phyloP scores from a whole-genome alignment of 805 yeast species.

The Scheffersomyces lignosus region DNA sequence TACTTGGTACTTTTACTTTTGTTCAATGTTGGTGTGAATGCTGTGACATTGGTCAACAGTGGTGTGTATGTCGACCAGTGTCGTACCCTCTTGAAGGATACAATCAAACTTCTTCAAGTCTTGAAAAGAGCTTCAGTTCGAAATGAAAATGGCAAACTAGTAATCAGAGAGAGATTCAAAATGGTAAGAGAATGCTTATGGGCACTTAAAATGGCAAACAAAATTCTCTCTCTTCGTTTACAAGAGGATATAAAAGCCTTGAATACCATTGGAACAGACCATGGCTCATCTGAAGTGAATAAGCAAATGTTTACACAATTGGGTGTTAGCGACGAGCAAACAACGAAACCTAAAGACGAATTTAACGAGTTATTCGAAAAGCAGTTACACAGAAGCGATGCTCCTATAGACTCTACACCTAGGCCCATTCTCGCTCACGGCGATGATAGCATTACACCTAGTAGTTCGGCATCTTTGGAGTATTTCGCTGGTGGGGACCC shows the following conservation, averaged over 20 bases:
- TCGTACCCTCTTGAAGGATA: conserved; percentile 20
- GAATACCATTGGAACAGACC: conserved; percentile 48
- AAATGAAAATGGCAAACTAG: conserved; percentile 27
- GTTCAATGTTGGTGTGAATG: conserved; percentile 44
- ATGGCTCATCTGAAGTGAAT: conserved; percentile 54
- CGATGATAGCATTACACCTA: conserved; percentile 9
- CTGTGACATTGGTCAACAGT: conserved; percentile 42
- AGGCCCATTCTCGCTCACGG: neutral
- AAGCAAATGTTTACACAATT: conserved; percentile 47
- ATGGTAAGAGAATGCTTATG: conserved; percentile 65
- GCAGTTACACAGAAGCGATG: conserved; percentile 13
- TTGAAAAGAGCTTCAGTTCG: conserved; percentile 32
- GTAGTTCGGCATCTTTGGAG: conserved; percentile 4
- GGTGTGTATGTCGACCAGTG: conserved; percentile 34
- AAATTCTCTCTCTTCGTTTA: conserved; percentile 47
- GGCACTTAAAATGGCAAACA: conserved; percentile 58
- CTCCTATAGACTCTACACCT: neutral
- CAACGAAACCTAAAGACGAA: conserved; percentile 12
- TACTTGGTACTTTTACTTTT: conserved; percentile 46
- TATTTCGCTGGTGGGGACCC: neutral
- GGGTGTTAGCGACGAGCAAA: conserved; percentile 26
- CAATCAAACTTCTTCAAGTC: conserved; percentile 21
- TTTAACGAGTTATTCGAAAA: conserved; percentile 18
- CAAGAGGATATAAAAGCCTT: conserved; percentile 40
- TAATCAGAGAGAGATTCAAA: conserved; percentile 35